Conservation (phyloP, 1,139 yeast genomes). For the Insectozyma bohioensis region DNA sequence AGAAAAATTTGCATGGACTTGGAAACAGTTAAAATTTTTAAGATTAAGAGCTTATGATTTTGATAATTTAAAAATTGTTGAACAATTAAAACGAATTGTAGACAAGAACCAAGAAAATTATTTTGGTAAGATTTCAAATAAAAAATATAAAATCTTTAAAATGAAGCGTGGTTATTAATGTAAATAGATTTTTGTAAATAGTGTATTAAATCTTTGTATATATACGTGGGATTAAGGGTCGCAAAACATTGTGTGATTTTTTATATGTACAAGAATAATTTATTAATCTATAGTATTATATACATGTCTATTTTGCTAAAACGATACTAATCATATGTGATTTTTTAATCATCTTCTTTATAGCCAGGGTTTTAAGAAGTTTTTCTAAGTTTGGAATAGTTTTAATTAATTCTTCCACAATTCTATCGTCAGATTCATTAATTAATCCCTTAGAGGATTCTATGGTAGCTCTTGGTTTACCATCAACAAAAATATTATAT, state of each 20-base stretch:
- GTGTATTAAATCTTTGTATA: too few species aligned
- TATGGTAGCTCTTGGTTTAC: conserved; percentile 58
- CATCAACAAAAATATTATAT: conserved; percentile 65
- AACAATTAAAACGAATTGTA: background rate
- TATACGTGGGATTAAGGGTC: too few species aligned
- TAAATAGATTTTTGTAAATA: too few species aligned
- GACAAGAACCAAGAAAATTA: too few species aligned
- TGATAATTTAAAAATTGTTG: conserved; percentile 43
- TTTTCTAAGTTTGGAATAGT: background rate
- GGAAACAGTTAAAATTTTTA: conserved; percentile 51
- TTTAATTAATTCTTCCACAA: conserved; percentile 15
- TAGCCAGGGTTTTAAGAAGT: background rate
- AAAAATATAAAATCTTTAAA: too few species aligned
- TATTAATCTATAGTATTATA: too few species aligned
- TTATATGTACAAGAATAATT: too few species aligned
- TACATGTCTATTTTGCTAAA: too few species aligned
- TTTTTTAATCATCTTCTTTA: conserved; percentile 4
- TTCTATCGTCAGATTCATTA: conserved; percentile 30
- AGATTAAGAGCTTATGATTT: conserved; percentile 47
- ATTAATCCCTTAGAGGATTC: conserved; percentile 18
- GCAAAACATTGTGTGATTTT: too few species aligned
- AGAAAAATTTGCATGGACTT: conserved; percentile 71
- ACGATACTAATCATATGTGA: conserved; percentile 1
- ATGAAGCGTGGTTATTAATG: too few species aligned
- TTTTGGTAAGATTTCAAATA: too few species aligned